These are phyloP conservation scores for Russula sp. DNA, from an alignment of 768 basidiomycete species.

Conservation along the genomic window DNA sequence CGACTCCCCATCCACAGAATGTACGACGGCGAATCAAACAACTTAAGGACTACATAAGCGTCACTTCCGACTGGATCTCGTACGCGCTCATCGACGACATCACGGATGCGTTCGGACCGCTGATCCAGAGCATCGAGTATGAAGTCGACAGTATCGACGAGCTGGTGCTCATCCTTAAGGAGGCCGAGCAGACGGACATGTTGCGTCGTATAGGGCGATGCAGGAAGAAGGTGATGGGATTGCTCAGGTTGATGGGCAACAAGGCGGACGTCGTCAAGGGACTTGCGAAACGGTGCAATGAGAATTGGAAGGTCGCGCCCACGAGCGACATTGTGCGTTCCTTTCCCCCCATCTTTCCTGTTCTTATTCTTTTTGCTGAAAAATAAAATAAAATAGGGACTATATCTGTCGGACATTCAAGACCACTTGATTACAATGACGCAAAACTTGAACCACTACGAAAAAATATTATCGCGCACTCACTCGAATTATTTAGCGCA, in stretches of 20 bases:
- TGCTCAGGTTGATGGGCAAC: conserved; percentile 95
- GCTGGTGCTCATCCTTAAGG: conserved; percentile 93
- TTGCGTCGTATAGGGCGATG: conserved; percentile 94
- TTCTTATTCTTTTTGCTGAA: too few species aligned
- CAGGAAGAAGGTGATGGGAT: conserved; percentile 98
- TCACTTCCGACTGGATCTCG: conserved; percentile 99
- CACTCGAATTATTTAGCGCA: conserved; percentile 99
- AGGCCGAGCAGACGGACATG: conserved; percentile 98
- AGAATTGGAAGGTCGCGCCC: conserved; percentile 97
- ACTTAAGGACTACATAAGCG: conserved; percentile 97
- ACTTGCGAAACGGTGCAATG: conserved; percentile 94
- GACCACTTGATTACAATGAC: conserved; percentile 99
- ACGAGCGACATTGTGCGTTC: conserved; percentile 87
- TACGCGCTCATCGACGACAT: conserved; percentile 99
- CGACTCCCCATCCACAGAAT: conserved; percentile 96
- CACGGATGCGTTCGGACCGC: conserved; percentile 96
- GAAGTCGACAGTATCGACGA: conserved; percentile 99
- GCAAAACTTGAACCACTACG: conserved; percentile 98
- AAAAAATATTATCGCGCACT: conserved; percentile 97
- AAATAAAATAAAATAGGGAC: conserved; percentile 55
- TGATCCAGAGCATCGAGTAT: conserved; percentile 98
- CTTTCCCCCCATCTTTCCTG: not conserved
- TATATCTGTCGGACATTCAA: conserved; percentile 94
- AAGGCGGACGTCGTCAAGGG: conserved; percentile 99
- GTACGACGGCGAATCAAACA: conserved; percentile 98